Base-by-base conservation (phyloP, 345 rosid genomes). In the Lumnitzera littorea region DNA sequence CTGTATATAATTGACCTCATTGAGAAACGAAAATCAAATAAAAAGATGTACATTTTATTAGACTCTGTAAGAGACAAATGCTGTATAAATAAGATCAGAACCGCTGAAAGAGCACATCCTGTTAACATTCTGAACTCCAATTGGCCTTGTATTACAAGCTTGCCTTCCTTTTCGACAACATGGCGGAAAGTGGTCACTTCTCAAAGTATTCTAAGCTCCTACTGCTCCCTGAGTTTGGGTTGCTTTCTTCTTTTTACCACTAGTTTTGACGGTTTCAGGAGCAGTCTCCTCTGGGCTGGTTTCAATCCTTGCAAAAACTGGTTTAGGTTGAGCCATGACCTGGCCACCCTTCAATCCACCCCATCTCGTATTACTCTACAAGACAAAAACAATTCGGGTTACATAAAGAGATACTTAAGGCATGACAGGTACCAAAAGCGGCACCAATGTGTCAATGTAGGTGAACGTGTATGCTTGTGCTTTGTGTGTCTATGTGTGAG, bases 281-380 rank as follows among this genome's bases (percentile, higher is more conserved):
- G 57, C 76, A 55, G 59, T 74, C 62, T 75, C 82, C 12, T 53
- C 55, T 57, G 70, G 81, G 54, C 56, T 71, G 57, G 47, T 71
- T 62, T 89, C 96, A 53, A 92, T 87, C 70, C 94, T 84, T 24
- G 81, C 89, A 66, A 87, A 92, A 29, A 92, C 80, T 1, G 98
- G 96, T 60, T 75, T 79, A 4, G 96, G 88, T 70, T 84, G 84
- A 56, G 87, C 89, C 98, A 89, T 85, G 25, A 87, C 88, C 82
- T 79, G 85, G 46, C 90, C 96, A 0, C 85, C 82, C 70, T 82
- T 92, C 50, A 92, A 78, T 57, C 89, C 91, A 57, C 96, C 98
- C 98, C 98, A 92, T 68, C 75, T 82, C 9, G 98, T 84, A 27
- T 81, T 89, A 52, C 64, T 63, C 96, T 89, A 71, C 64, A 78